Evolutionary conservation across 768 basidiomycete genomes (phyloP).

Genomic region (Leccinum sublutescens): DNA sequence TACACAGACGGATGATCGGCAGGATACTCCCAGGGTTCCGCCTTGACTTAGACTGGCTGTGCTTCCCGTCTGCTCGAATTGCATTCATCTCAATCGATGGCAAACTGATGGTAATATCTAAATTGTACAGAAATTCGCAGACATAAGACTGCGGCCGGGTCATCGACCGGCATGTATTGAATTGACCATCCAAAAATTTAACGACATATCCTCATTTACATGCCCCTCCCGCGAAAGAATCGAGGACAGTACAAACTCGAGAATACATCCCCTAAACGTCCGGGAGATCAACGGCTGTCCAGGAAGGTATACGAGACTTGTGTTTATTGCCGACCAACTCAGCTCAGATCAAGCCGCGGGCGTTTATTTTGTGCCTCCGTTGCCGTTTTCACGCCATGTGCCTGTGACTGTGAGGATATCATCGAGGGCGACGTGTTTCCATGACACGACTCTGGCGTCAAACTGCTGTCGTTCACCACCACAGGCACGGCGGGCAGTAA

Average conservation of each 20-base stretch:
- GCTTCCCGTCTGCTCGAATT: not conserved
- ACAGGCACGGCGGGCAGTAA: constrained; percentile 20
- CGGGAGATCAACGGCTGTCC: not conserved
- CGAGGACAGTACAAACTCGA: not conserved
- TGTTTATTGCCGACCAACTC: constrained; percentile 2
- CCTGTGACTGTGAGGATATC: constrained; percentile 21
- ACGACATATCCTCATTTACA: constrained; percentile 4
- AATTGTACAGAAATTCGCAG: not conserved
- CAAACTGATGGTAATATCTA: not conserved
- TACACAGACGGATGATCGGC: not conserved
- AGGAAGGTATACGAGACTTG: not conserved
- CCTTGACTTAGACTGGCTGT: not conserved
- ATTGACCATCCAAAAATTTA: not conserved
- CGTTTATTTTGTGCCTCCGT: constrained; percentile 19
- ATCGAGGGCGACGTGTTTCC: constrained; percentile 53
- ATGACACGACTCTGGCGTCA: constrained; percentile 61
- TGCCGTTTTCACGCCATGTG: constrained; percentile 10
- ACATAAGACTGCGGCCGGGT: not conserved
- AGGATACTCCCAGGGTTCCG: not conserved
- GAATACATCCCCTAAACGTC: not conserved
- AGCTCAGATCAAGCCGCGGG: constrained; percentile 30
- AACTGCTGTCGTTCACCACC: constrained; percentile 35
- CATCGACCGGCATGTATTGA: not conserved
- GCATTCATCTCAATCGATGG: not conserved
- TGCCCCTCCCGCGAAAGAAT: too few species aligned